Conservation (phyloP, 306 rosid genomes). For the Ochetophila trinervis region DNA sequence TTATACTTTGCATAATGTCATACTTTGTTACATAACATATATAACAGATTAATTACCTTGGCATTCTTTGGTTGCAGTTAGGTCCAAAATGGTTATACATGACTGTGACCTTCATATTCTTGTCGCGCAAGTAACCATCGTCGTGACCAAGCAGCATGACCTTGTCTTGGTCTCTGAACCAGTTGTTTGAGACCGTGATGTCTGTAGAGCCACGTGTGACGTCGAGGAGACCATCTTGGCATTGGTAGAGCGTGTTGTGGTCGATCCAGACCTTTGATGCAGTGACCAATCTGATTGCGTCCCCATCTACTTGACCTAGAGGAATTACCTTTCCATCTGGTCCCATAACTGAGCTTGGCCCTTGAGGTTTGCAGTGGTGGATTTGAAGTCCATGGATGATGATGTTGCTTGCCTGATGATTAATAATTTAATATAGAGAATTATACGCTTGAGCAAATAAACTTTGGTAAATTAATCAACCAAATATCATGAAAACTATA, state of each 20-base stretch:
- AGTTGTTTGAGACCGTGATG: constrained; percentile 43
- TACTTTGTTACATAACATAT: neutral
- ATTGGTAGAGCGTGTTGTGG: constrained; percentile 40
- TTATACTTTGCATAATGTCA: too few species aligned
- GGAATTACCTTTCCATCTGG: constrained; percentile 16
- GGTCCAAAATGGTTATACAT: constrained; percentile 49
- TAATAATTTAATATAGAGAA: neutral
- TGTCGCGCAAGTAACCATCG: constrained; percentile 31
- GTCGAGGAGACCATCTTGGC: constrained; percentile 41
- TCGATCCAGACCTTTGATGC: constrained; percentile 48
- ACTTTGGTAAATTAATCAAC: neutral
- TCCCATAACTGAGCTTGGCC: constrained; percentile 28
- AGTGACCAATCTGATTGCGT: constrained; percentile 33
- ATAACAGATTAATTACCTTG: constrained; percentile 23
- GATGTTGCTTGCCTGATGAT: constrained; percentile 26
- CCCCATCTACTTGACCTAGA: constrained; percentile 37
- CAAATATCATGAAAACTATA: neutral
- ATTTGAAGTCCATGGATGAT: constrained; percentile 45
- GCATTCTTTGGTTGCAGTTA: constrained; percentile 49
- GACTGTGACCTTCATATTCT: constrained; percentile 40
- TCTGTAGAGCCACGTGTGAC: constrained; percentile 44
- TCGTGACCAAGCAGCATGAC: constrained; percentile 51
- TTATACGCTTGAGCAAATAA: neutral
- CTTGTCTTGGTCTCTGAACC: constrained; percentile 46
- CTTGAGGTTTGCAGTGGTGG: constrained; percentile 40